A percentile compares a stretch with the other conserved stretches of the same genome.
These are phyloP conservation scores for Steccherinum ochraceum DNA, from an alignment of 768 basidiomycete species.

Conservation along the genomic window DNA sequence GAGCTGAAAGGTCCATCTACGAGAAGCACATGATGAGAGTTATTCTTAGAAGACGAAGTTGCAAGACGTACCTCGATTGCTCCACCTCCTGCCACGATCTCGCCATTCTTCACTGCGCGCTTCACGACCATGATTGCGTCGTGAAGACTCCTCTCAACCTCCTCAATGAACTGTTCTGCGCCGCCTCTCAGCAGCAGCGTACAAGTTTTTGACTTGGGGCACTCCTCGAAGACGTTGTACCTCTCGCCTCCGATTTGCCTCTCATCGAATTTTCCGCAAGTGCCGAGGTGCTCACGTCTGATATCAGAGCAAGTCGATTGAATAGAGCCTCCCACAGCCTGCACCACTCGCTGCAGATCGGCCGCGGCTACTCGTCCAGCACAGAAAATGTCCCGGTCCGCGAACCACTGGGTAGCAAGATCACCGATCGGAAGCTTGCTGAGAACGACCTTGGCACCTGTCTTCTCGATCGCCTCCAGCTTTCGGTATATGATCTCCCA, in stretches of 20 bases:
- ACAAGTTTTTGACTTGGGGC: slow-evolving; percentile 92
- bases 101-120: slow-evolving; percentile 90
- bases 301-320: slow-evolving; percentile 97
- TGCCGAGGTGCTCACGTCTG: slow-evolving; percentile 80
- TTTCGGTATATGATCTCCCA: slow-evolving; percentile 99
- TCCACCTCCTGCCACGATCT: slow-evolving; percentile 96
- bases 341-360: slow-evolving; percentile 89
- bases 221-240: slow-evolving; percentile 92
- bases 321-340: slow-evolving; percentile 91
- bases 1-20: slow-evolving; percentile 96
- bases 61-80: slow-evolving; percentile 85
- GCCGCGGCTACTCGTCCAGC: slow-evolving; percentile 90
- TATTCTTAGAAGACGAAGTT: background rate
- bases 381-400: slow-evolving; percentile 97
- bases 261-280: slow-evolving; percentile 91
- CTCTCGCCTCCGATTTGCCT: slow-evolving; percentile 94
- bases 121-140: slow-evolving; percentile 99
- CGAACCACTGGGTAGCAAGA: slow-evolving; percentile 98
- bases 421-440: slow-evolving; percentile 99
- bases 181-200: slow-evolving; percentile 92
- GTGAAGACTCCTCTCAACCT: slow-evolving; percentile 94
- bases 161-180: slow-evolving; percentile 98
- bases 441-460: slow-evolving; percentile 94
- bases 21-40: background rate
- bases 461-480: slow-evolving; percentile 90